Percentiles rank a stretch among this genome's conserved stretches.
phyloP scores from a whole-genome alignment of 2,329 filamentous ascomycete species.

The Pseudogymnoascus sp. region DNA sequence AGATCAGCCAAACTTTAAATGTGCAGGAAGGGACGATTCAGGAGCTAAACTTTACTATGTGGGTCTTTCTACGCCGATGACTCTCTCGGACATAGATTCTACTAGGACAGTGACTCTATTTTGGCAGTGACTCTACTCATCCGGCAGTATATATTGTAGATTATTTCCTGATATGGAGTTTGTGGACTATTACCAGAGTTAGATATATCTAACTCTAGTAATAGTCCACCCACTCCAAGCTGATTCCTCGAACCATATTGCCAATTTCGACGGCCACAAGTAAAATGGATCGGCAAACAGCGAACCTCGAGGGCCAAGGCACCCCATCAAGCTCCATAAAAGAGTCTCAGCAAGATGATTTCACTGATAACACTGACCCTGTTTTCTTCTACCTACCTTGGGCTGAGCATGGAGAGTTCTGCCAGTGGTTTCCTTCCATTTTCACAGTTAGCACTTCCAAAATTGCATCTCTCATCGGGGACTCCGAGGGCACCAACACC shows the following conservation, averaged over 20 bases:
- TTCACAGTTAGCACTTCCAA: slow-evolving; percentile 27
- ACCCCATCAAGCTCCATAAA: neutral
- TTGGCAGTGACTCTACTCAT: too few species aligned
- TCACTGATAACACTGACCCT: neutral
- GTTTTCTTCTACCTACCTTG: slow-evolving; percentile 30
- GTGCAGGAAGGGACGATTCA: neutral
- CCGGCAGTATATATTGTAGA: neutral
- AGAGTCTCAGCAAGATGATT: neutral
- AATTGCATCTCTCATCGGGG: slow-evolving; percentile 26
- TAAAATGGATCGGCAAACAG: neutral
- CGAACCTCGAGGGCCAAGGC: neutral
- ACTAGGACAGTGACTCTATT: neutral
- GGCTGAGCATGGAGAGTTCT: slow-evolving; percentile 29
- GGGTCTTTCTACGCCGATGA: neutral
- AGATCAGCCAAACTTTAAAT: neutral
- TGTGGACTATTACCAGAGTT: too few species aligned
- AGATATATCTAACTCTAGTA: neutral
- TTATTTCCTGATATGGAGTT: neutral
- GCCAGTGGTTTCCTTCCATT: slow-evolving; percentile 30
- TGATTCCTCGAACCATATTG: neutral
- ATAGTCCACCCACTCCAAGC: neutral
- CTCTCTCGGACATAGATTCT: neutral
- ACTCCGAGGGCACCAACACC: slow-evolving; percentile 16
- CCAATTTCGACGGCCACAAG: neutral
- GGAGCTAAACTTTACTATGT: neutral